A percentile compares a stretch with the other conserved stretches of the same genome.
phyloP scores from a whole-genome alignment of 768 basidiomycete genomes.

The Trametes meyenii region DNA sequence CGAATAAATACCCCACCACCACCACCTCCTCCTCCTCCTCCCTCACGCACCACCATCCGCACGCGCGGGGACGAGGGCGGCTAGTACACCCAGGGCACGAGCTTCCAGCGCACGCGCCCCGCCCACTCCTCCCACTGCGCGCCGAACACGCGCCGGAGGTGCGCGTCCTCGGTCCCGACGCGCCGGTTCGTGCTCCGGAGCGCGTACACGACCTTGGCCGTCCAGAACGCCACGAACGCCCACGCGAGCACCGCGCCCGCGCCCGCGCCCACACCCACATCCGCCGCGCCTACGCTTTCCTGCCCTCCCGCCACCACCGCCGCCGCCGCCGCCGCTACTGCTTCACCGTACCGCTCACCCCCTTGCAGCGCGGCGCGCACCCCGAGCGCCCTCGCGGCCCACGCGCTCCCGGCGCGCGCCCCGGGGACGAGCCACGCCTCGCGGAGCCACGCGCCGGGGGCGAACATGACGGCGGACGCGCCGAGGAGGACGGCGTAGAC shows the following conservation, averaged over 20 bases:
- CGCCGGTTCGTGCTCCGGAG: conserved; percentile 32
- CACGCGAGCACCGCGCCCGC: conserved; percentile 19
- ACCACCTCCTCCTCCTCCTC: too few species aligned
- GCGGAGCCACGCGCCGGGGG: conserved; percentile 29
- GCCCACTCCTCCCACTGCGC: conserved; percentile 33
- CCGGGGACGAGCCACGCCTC: conserved; percentile 25
- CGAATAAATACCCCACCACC: too few species aligned
- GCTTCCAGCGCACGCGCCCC: conserved; percentile 26
- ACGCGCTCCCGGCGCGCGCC: neutral
- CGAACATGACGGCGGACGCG: conserved; percentile 24
- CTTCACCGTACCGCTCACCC: neutral
- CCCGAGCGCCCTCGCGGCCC: neutral
- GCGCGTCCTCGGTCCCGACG: conserved; percentile 30
- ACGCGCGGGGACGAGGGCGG: too few species aligned
- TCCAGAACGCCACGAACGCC: conserved; percentile 34
- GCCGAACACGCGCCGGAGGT: conserved; percentile 30
- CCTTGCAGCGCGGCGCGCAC: neutral
- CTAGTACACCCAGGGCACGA: conserved; percentile 31
- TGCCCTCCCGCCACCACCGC: neutral
- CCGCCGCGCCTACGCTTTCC: neutral
- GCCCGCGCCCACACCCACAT: neutral
- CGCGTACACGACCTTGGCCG: conserved; percentile 32
- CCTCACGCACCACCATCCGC: too few species aligned
- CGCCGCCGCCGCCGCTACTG: too few species aligned
- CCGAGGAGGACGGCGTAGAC: conserved; percentile 35